Base-by-base conservation (phyloP, 2,329 filamentous ascomycete genomes). In the Dothiorella sarmentorum region DNA sequence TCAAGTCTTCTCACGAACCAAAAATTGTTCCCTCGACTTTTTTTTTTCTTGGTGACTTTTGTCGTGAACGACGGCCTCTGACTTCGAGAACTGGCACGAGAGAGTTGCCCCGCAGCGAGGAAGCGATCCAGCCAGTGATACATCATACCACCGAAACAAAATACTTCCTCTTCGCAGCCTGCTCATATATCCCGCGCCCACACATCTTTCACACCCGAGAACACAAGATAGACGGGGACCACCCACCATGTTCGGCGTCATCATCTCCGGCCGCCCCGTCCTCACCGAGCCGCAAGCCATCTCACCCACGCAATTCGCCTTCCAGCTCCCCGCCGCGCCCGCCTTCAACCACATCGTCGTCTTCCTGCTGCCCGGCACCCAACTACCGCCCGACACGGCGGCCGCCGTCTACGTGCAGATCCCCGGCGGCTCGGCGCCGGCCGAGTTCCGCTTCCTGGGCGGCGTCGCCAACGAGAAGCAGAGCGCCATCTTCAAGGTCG, bases 391-490 rank as follows among this genome's bases (percentile, higher is more conserved):
- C 3, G 83, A 85, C 65, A 89, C 89, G 18, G 93, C 91, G 4
- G 94, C 92, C 13, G 90, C 91, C 45, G 93, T 99, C 63, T 97
- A 97, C 76, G 83, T 96, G 47, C 88, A 92, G 63, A 77, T 88
- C n/a, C 83, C n/a, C n/a, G n/a, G n/a, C n/a, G n/a, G n/a, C n/a
- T n/a, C 85, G 3, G 75, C 75, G 7, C 66, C 75, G 56, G 73
- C 64, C 71, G 83, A 87, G 45, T 96, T 96, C 76, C 85, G 82
- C 61, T 90, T 99, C 67, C 85, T 97, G 4, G 94, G 95, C 62
- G 94, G 87, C 49, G 86, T 99, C 58, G 92, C 90, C 1, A 87
- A 89, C 33, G 91, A 92, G 59, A 97, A 97, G 70, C 91, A 94
- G 66, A 93, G 88, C 64, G 91, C 92, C 33, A 89, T 97, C 59